Conservation (phyloP, 805 yeast genomes). For the Zygotorulaspora danielsina region DNA sequence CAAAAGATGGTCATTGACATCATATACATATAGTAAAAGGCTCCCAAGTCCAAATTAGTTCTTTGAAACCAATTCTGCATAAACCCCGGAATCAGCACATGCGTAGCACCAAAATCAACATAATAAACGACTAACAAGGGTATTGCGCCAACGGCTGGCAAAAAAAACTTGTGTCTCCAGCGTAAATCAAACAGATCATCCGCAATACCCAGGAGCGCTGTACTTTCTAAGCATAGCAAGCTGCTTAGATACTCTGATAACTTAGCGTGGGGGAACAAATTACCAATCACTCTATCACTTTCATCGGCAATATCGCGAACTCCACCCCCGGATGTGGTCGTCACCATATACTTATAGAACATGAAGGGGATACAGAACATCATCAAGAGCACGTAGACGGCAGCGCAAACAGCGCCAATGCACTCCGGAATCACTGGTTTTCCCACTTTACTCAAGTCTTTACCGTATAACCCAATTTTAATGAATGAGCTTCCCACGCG, state of each 20-base stretch:
- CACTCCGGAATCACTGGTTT: constrained; percentile 80
- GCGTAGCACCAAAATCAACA: constrained; percentile 90
- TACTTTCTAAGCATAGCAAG: constrained; percentile 74
- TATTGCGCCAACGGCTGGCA: constrained; percentile 91
- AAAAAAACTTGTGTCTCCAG: constrained; percentile 95
- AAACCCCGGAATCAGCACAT: constrained; percentile 74
- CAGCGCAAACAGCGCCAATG: constrained; percentile 85
- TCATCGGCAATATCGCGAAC: constrained; percentile 37
- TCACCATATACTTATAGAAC: constrained; percentile 69
- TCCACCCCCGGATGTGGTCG: constrained; percentile 56
- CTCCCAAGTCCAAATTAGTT: constrained; percentile 63
- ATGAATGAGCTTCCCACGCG: constrained; percentile 61
- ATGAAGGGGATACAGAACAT: constrained; percentile 82
- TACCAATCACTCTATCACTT: constrained; percentile 12
- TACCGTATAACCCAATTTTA: constrained; percentile 77
- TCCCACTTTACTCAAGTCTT: constrained; percentile 74
- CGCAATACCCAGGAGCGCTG: constrained; percentile 79
- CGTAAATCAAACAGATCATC: constrained; percentile 94
- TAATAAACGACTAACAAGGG: constrained; percentile 89
- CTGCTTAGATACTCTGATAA: constrained; percentile 85
- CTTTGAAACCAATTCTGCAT: constrained; percentile 40
- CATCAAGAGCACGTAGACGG: constrained; percentile 76
- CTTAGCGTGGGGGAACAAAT: constrained; percentile 69
- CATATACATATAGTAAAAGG: constrained; percentile 83
- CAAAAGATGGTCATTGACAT: constrained; percentile 86